Percentiles rank a stretch among this genome's conserved stretches.
Evolutionary conservation across 1,139 yeast species (phyloP).

Genomic region (Kurtzmaniella quercitrusa): DNA sequence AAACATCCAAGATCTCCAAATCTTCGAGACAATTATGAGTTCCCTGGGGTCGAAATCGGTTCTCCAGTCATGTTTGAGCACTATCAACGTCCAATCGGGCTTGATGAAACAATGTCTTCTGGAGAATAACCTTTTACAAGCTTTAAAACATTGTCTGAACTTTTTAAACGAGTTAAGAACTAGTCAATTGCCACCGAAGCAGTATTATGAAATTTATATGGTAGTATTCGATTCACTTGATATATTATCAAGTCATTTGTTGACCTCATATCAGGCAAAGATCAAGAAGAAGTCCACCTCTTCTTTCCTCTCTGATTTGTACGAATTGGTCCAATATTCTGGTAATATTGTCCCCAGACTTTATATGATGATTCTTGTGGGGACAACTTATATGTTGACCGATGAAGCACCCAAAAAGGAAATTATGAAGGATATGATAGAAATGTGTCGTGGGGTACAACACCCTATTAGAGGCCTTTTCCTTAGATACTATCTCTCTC

Average conservation of each 20-base stretch:
- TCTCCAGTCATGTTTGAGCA: constrained; percentile 50
- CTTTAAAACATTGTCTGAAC: constrained; percentile 82
- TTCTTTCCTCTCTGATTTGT: constrained; percentile 75
- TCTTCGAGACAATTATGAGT: constrained; percentile 3
- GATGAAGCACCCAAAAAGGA: constrained; percentile 80
- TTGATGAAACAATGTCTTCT: constrained; percentile 77
- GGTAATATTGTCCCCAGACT: constrained; percentile 90
- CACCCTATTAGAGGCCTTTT: constrained; percentile 90
- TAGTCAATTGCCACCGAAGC: constrained; percentile 76
- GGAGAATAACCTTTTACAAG: constrained; percentile 73
- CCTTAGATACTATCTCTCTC: constrained; percentile 82
- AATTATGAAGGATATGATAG: constrained; percentile 93
- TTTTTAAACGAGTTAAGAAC: constrained; percentile 81
- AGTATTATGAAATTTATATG: constrained; percentile 89
- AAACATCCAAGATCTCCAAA: not conserved
- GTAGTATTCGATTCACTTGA: constrained; percentile 82
- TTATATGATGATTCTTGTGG: constrained; percentile 93
- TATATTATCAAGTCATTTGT: constrained; percentile 58
- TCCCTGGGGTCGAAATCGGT: constrained; percentile 13
- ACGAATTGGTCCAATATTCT: constrained; percentile 92
- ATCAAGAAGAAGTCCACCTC: constrained; percentile 12
- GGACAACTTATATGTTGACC: constrained; percentile 79
- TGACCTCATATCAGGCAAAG: constrained; percentile 56
- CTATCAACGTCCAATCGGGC: constrained; percentile 66
- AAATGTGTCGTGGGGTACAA: constrained; percentile 98